These are phyloP conservation scores for Cyberlindnera amylophila DNA, from an alignment of 805 yeast species.

Conservation along the genomic window DNA sequence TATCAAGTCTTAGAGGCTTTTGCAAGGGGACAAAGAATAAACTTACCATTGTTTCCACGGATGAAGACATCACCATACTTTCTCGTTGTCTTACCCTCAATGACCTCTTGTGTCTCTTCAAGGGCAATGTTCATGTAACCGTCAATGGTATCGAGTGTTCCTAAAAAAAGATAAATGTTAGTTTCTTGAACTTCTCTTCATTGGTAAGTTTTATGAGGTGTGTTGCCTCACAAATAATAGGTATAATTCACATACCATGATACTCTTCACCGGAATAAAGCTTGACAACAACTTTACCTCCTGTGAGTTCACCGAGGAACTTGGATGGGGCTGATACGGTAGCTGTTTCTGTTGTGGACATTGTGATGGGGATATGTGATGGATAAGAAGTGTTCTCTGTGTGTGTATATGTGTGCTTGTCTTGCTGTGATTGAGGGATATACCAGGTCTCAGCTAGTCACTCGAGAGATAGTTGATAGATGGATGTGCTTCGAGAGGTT, in stretches of 20 bases:
- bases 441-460: too few relatives aligned
- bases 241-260: conserved; percentile 41
- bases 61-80: conserved; percentile 76
- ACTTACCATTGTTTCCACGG: conserved; percentile 81
- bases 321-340: conserved; percentile 57
- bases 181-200: too few relatives aligned
- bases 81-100: conserved; percentile 45
- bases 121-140: conserved; percentile 95
- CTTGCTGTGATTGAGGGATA: too few relatives aligned
- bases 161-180: conserved; percentile 20
- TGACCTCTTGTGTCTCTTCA: conserved; percentile 67
- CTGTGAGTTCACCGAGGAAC: conserved; percentile 75
- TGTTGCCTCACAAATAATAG: neutral
- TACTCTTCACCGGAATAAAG: conserved; percentile 85
- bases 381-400: too few relatives aligned
- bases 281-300: conserved; percentile 76
- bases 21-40: too few relatives aligned
- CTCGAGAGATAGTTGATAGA: too few relatives aligned
- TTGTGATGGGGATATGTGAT: conserved; percentile 1
- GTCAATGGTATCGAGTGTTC: conserved; percentile 80
- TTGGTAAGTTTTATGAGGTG: too few relatives aligned
- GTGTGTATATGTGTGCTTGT: too few relatives aligned
- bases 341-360: conserved; percentile 12
- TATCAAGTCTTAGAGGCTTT: too few relatives aligned
- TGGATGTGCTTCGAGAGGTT: too few relatives aligned